These are phyloP conservation scores for Elongisporangium prolatum DNA, from an alignment of 352 stramenopile genomes.

Conservation along the genomic window DNA sequence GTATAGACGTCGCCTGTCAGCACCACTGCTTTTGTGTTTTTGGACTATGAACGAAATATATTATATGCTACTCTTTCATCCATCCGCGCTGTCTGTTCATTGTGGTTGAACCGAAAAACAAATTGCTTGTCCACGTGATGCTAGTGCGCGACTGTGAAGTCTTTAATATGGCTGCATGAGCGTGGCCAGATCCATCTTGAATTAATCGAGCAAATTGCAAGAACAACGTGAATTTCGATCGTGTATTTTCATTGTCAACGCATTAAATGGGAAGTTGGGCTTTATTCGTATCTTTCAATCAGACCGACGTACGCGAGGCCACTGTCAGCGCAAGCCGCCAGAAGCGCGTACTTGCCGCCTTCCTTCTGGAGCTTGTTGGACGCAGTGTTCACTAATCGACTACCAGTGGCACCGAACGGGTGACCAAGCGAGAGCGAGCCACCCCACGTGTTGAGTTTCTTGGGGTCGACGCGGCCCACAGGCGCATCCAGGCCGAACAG, in stretches of 20 bases:
- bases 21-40: conserved; percentile 12
- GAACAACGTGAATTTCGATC: background rate
- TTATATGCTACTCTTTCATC: background rate
- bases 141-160: too few species aligned
- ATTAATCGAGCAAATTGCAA: background rate
- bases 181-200: too few species aligned
- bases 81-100: background rate
- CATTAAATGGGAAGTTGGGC: background rate
- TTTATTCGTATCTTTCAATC: conserved; percentile 84
- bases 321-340: conserved; percentile 97
- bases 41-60: background rate
- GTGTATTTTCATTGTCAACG: background rate
- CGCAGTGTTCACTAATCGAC: conserved; percentile 95
- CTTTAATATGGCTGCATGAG: too few species aligned
- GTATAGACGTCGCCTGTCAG: conserved; percentile 86
- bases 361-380: conserved; percentile 96
- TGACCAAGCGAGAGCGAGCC: conserved; percentile 96
- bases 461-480: conserved; percentile 90
- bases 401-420: conserved; percentile 97
- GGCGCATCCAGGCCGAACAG: conserved; percentile 88
- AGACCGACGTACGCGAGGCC: conserved; percentile 95
- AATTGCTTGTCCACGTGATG: too few species aligned
- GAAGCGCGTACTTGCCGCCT: conserved; percentile 93
- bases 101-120: too few species aligned
- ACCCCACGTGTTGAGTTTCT: conserved; percentile 98